Evolutionary conservation across 2,329 filamentous ascomycete species (phyloP).

Genomic region (Gliomastix tumulicola): DNA sequence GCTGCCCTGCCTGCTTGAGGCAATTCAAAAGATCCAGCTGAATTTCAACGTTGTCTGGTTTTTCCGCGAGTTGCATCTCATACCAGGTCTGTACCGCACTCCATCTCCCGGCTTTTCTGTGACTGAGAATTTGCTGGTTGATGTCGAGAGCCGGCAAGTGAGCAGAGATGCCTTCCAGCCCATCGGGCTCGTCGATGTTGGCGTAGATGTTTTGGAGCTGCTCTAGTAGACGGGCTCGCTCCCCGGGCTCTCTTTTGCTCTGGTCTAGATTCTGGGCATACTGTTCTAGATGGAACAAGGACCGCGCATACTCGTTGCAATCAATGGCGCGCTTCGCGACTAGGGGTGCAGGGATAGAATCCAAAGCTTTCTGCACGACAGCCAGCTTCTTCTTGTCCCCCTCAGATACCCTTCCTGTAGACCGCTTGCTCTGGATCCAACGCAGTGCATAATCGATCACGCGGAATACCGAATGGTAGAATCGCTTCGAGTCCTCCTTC

Average conservation of each 20-base stretch:
- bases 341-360: constrained; percentile 66
- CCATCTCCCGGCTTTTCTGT: constrained; percentile 90
- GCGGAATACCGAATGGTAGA: constrained; percentile 86
- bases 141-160: constrained; percentile 83
- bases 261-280: constrained; percentile 57
- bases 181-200: constrained; percentile 95
- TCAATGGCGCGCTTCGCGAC: constrained; percentile 80
- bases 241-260: constrained; percentile 36
- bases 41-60: constrained; percentile 68
- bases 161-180: constrained; percentile 87
- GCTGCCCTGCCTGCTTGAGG: constrained; percentile 90
- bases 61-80: constrained; percentile 77
- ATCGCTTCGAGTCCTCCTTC: constrained; percentile 72
- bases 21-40: constrained; percentile 83
- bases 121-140: constrained; percentile 86
- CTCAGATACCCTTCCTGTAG: constrained; percentile 12
- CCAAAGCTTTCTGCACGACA: constrained; percentile 43
- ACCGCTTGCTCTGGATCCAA: constrained; percentile 73
- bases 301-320: constrained; percentile 86
- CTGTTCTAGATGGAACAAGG: constrained; percentile 91
- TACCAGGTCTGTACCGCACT: constrained; percentile 96
- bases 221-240: constrained; percentile 62
- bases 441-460: constrained; percentile 86
- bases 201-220: constrained; percentile 90
- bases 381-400: constrained; percentile 40